Conservation (phyloP, 225 moss, liverwort and hornwort genomes). For the Polytrichum commune region DNA sequence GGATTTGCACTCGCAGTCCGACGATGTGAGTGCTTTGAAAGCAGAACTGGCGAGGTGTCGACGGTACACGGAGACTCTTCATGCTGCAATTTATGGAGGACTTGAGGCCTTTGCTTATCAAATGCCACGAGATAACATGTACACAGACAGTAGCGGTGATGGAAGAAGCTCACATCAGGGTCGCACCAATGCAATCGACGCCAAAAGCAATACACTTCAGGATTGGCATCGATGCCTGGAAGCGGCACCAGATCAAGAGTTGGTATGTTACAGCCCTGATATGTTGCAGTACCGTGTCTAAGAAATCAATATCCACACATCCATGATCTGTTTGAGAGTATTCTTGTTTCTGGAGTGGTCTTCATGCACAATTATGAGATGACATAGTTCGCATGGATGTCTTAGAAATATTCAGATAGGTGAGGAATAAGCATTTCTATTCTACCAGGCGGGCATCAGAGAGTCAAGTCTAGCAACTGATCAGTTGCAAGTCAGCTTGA, state of each 20-base stretch:
- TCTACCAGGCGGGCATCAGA: no score
- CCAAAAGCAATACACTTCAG: constrained; percentile 21
- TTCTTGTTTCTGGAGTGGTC: no score
- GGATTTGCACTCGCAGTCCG: constrained; percentile 3
- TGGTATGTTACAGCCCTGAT: constrained; percentile 22
- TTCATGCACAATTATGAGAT: no score
- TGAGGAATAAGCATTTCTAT: no score
- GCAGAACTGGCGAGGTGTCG: constrained; percentile 42
- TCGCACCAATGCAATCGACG: constrained; percentile 11
- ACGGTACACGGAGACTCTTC: constrained; percentile 53
- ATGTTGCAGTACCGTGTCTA: no score
- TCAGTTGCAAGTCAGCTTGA: no score
- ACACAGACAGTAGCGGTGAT: constrained; percentile 13
- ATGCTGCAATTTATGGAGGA: constrained; percentile 47
- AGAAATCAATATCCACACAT: no score
- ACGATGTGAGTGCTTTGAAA: constrained; percentile 33
- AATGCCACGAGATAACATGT: constrained; percentile 8
- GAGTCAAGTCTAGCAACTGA: no score
- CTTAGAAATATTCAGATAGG: no score
- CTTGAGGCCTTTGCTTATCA: constrained; percentile 30
- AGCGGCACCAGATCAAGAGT: constrained; percentile 41
- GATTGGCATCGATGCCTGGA: constrained; percentile 52
- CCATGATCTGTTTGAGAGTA: no score
- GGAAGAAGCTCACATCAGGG: constrained; percentile 17
- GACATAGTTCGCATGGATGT: no score